Evolutionary conservation across 106 monocot genomes (phyloP).

Genomic region (Alisma plantagoaquatica): DNA sequence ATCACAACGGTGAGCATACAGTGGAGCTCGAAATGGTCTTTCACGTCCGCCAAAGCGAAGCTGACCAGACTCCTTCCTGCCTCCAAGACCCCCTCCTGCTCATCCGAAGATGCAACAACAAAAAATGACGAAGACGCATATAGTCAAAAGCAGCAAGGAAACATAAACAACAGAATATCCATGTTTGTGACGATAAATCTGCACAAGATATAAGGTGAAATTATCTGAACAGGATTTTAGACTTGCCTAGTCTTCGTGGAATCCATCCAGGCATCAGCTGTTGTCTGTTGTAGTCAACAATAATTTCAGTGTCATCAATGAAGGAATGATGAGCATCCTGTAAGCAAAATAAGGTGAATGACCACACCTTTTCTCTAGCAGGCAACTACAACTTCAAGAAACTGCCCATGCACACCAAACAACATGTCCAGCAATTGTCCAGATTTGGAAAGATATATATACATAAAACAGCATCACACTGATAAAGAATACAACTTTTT

Average conservation of each 20-base stretch:
- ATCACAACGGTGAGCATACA: conserved; percentile 31
- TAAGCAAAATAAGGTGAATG: conserved; percentile 7
- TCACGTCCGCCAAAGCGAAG: conserved; percentile 92
- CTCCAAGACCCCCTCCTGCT: conserved; percentile 86
- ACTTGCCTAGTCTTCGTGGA: conserved; percentile 52
- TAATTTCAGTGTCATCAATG: conserved; percentile 81
- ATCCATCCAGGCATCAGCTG: conserved; percentile 95
- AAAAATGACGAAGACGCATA: not conserved
- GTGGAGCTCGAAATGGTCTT: conserved; percentile 90
- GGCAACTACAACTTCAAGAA: too few relatives aligned
- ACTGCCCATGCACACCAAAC: not conserved
- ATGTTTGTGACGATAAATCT: too few relatives aligned
- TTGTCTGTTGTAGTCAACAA: conserved; percentile 90
- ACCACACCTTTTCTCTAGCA: too few relatives aligned
- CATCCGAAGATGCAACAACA: not conserved
- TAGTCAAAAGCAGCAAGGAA: not conserved
- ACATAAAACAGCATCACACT: too few relatives aligned
- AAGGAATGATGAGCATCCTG: conserved; percentile 84
- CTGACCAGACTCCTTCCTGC: conserved; percentile 89
- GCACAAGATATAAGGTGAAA: too few relatives aligned
- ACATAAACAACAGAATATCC: too few relatives aligned
- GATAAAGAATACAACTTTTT: too few relatives aligned
- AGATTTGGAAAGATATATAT: too few relatives aligned
- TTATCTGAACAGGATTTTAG: not conserved
- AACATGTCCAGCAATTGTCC: too few relatives aligned